Evolutionary conservation across 257 asterid genomes (phyloP), one percentile per base, ranked within the genome.

Genomic region (Nicotiana knightiana): DNA sequence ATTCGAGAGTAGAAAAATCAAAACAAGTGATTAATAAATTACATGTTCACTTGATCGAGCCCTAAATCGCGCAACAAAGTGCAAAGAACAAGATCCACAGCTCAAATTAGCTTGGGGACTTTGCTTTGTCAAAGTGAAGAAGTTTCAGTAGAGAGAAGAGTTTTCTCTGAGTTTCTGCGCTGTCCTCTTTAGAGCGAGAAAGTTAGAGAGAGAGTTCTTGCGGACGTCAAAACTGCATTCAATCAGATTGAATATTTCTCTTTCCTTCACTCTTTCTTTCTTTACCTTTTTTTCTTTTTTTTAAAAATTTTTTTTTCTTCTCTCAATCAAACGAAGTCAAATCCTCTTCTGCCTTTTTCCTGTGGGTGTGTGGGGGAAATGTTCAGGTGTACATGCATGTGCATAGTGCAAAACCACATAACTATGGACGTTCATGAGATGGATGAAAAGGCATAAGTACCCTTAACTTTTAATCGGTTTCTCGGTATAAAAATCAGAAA

Each of bases 201-300:
- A 77, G 59, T 62, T 15, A 46, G 24, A n/a, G 79, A 79, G 79
- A 66, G 48, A 17, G 86, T 81, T 83, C 83, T 86, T 82, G 88
- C 89, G 89, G 91, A 88, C 91, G 89, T 86, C 91, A 88, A 88
- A 88, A 57, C 81, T 77, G 82, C 67, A 86, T 85, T 88, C 77
- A 57, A 85, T 85, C 81, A 33, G 88, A 86, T 85, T 85, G 87
- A 83, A 85, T 84, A 84, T 71, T 83, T 75, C 62, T 54, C 83
- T 26, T 83, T 79, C 53, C 70, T 85, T 86, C 91, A 77, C 84
- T 88, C 85, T 76, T 68, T 81, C 62, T 15, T 51, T 9, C 28
- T 6, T 32, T 43, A 43, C 51, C 51, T 9, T 43, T 43, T 43
- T 39, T 43, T 1, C 11, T 43, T 43, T 43, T 43, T 43, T 1